A percentile compares a stretch with the other conserved stretches of the same genome.
Evolutionary conservation across 2,329 filamentous ascomycete species (phyloP).

Genomic region (Cercospora janseana): DNA sequence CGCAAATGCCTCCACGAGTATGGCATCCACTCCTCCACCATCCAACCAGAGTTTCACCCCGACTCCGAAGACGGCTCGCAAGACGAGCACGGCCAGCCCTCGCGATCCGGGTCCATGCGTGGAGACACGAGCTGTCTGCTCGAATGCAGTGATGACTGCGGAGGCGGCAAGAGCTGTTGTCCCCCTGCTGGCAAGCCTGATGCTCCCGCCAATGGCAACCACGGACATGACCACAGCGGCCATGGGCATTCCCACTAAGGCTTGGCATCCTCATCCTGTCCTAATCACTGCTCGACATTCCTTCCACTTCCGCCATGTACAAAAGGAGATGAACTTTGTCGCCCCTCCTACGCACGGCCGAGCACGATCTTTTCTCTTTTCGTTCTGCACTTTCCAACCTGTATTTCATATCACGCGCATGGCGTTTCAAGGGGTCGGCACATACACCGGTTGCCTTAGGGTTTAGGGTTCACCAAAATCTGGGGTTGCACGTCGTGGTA

Average conservation of each 20-base stretch:
- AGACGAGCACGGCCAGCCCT: constrained; percentile 31
- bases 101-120: constrained; percentile 29
- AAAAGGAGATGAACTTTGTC: too few species aligned
- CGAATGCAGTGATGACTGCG: constrained; percentile 47
- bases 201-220: constrained; percentile 14
- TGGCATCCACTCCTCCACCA: constrained; percentile 94
- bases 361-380: too few species aligned
- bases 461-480: too few species aligned
- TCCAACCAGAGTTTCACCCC: constrained; percentile 79
- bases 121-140: constrained; percentile 44
- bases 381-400: too few species aligned
- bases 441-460: too few species aligned
- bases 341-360: too few species aligned
- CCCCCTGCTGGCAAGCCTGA: constrained; percentile 30
- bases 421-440: too few species aligned
- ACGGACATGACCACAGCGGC: constrained; percentile 23
- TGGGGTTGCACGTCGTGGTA: too few species aligned
- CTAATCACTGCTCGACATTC: too few species aligned
- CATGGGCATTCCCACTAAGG: constrained; percentile 24
- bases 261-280: too few species aligned
- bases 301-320: too few species aligned
- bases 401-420: too few species aligned
- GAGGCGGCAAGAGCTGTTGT: constrained; percentile 44
- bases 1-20: constrained; percentile 89
- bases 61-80: constrained; percentile 38